These are phyloP conservation scores for Malus hybrid DNA, from an alignment of 331 rosid species.

Conservation along the genomic window DNA sequence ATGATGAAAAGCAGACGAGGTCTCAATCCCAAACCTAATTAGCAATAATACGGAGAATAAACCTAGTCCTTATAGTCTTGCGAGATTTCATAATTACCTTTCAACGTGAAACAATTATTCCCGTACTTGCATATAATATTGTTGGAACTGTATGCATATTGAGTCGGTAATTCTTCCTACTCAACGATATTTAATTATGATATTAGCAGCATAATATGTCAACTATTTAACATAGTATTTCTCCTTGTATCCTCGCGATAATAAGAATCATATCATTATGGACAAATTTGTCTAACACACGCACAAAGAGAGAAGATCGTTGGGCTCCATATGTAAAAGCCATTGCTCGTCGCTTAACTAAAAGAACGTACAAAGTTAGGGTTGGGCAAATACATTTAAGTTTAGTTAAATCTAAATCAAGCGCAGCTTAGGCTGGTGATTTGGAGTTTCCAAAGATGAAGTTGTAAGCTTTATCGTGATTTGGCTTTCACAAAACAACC, in stretches of 20 bases:
- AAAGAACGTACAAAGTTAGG: slow-evolving; percentile 21
- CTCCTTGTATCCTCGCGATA: neutral
- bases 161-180: neutral
- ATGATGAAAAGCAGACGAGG: neutral
- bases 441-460: slow-evolving; percentile 52
- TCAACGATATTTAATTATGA: neutral
- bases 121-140: neutral
- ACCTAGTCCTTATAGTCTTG: neutral
- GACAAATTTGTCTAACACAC: neutral
- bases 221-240: neutral
- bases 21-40: neutral
- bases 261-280: neutral
- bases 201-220: neutral
- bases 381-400: slow-evolving; percentile 5
- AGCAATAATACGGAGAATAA: neutral
- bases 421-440: slow-evolving; percentile 50
- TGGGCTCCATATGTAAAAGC: slow-evolving; percentile 32
- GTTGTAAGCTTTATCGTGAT: slow-evolving; percentile 55
- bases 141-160: neutral
- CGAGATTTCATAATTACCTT: neutral
- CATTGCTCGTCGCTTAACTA: slow-evolving; percentile 36
- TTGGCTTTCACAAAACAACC: too few species aligned
- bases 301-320: neutral
- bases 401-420: slow-evolving; percentile 14
- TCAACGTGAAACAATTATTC: neutral